Percentiles rank a stretch among this genome's conserved stretches.
These are phyloP conservation scores for Neltuma alba DNA, from an alignment of 306 rosid genomes.

Conservation along the genomic window DNA sequence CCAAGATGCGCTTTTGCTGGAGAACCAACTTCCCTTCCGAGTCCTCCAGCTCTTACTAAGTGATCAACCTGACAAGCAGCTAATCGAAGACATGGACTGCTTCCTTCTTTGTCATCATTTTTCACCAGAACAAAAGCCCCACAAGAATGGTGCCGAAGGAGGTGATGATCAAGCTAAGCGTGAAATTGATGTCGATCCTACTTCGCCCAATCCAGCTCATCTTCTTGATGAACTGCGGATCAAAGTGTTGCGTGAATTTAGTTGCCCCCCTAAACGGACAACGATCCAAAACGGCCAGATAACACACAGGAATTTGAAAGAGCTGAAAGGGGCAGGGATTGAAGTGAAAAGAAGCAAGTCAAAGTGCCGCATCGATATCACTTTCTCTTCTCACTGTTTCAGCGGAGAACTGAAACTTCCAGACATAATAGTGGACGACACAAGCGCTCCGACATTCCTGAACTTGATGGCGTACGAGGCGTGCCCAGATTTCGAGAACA, in stretches of 20 bases:
- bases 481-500: slow-evolving; percentile 41
- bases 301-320: neutral
- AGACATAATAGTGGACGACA: neutral
- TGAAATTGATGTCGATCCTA: neutral
- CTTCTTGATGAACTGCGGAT: neutral
- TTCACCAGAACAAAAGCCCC: neutral
- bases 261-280: neutral
- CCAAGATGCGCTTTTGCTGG: neutral
- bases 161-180: neutral
- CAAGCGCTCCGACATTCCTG: neutral
- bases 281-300: too few relatives aligned
- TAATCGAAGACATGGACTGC: neutral
- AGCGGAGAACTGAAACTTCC: neutral
- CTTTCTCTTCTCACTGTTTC: neutral
- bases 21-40: neutral
- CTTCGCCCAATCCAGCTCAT: neutral
- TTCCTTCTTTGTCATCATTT: neutral
- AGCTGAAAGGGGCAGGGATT: neutral
- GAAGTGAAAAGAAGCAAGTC: neutral
- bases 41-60: neutral
- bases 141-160: neutral
- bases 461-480: slow-evolving; percentile 39
- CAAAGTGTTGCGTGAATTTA: neutral
- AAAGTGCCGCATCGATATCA: neutral
- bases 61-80: too few relatives aligned